Evolutionary conservation across 2,329 filamentous ascomycete genomes (phyloP).

Genomic region (Penicillium sp.): DNA sequence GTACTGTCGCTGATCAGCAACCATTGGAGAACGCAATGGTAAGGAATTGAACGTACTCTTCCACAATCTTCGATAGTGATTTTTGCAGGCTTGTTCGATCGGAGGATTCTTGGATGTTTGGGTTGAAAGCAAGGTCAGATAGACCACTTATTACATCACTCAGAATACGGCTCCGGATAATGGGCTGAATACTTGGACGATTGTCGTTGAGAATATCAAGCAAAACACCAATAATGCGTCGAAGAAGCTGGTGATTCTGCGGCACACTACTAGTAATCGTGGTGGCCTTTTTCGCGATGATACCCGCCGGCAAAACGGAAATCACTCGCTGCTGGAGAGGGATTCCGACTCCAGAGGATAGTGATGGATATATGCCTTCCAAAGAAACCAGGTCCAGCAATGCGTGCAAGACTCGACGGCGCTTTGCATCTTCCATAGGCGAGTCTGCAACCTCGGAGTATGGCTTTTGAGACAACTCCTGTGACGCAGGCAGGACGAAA

Average conservation of each 20-base stretch:
- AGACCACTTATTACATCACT: constrained; percentile 43
- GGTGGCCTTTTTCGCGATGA: constrained; percentile 40
- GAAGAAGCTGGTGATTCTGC: constrained; percentile 33
- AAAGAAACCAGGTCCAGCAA: constrained; percentile 46
- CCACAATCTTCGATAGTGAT: constrained; percentile 33
- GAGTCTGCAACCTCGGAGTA: constrained; percentile 26
- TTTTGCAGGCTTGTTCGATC: constrained; percentile 22
- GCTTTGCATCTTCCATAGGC: constrained; percentile 43
- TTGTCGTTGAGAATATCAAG: constrained; percentile 34
- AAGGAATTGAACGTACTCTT: constrained; percentile 30
- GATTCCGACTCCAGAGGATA: constrained; percentile 46
- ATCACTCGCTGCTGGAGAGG: constrained; percentile 47
- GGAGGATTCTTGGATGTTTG: constrained; percentile 18
- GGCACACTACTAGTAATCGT: constrained; percentile 18
- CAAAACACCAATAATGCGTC: constrained; percentile 30
- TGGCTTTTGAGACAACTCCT: constrained; percentile 2
- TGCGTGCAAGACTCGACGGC: constrained; percentile 41
- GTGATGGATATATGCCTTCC: constrained; percentile 47
- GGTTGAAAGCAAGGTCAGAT: constrained; percentile 43
- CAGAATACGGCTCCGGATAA: constrained; percentile 42
- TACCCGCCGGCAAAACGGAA: constrained; percentile 44
- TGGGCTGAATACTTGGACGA: constrained; percentile 39
- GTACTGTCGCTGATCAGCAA: constrained; percentile 33
- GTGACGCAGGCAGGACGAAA: constrained; percentile 29
- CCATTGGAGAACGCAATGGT: not conserved